Evolutionary conservation across 768 basidiomycete species (phyloP).

Genomic region (Leccinum barrowsii): DNA sequence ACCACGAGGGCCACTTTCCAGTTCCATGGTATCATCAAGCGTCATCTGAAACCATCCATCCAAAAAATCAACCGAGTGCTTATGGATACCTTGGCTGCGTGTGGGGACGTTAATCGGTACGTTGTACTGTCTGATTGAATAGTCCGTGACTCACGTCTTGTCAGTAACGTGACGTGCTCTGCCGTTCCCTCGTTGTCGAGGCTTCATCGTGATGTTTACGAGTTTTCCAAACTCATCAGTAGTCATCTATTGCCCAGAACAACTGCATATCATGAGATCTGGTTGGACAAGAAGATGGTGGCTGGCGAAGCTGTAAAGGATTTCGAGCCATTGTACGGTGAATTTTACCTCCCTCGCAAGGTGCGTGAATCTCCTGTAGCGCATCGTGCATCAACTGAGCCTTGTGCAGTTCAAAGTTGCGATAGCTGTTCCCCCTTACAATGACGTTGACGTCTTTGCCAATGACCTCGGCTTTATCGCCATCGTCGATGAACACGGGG

Average conservation of each 20-base stretch:
- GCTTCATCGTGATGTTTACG: conserved; percentile 77
- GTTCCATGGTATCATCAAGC: conserved; percentile 98
- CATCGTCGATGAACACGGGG: conserved; percentile 71
- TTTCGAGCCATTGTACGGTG: conserved; percentile 95
- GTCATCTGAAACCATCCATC: conserved; percentile 92
- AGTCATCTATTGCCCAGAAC: conserved; percentile 86
- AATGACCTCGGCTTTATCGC: conserved; percentile 98
- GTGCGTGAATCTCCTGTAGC: conserved; percentile 37
- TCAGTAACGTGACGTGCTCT: conserved; percentile 86
- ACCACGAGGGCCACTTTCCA: conserved; percentile 99
- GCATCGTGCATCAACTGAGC: background rate
- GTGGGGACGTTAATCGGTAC: conserved; percentile 94
- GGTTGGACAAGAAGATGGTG: conserved; percentile 96
- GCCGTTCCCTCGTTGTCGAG: conserved; percentile 88
- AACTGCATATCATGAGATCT: conserved; percentile 96
- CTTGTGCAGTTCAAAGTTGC: conserved; percentile 87
- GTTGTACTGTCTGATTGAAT: conserved; percentile 12
- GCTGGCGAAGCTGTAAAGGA: conserved; percentile 93
- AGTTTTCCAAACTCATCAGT: conserved; percentile 81
- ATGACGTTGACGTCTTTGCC: conserved; percentile 93
- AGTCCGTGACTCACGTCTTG: conserved; percentile 4
- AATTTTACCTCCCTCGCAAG: conserved; percentile 95
- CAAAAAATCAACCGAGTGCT: conserved; percentile 90
- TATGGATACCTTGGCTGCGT: conserved; percentile 95
- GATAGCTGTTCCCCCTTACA: conserved; percentile 85